Evolutionary conservation across 2,329 filamentous ascomycete genomes (phyloP).

Genomic region (Colletotrichum sp.): DNA sequence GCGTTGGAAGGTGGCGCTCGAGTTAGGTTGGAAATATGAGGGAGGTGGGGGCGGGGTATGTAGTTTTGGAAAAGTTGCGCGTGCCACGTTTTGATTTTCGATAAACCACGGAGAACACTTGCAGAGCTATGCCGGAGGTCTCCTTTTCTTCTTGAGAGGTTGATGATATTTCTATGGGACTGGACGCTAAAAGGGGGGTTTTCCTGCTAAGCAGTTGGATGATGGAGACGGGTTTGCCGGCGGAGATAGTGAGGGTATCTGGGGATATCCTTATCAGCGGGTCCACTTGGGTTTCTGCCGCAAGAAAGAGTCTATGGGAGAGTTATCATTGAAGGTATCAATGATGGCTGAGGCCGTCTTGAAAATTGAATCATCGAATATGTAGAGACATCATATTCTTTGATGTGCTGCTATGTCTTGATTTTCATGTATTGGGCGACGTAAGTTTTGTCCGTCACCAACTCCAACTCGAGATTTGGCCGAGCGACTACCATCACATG

Average conservation of each 20-base stretch:
- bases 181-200: not conserved
- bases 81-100: not conserved
- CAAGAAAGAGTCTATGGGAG: not conserved
- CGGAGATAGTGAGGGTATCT: not conserved
- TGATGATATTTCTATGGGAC: not conserved
- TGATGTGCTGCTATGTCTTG: not conserved
- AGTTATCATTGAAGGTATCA: not conserved
- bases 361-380: not conserved
- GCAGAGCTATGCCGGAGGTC: not conserved
- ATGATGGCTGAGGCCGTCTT: not conserved
- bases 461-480: not conserved
- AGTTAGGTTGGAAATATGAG: not conserved
- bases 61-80: not conserved
- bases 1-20: not conserved
- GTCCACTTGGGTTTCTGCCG: not conserved
- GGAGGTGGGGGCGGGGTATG: not conserved
- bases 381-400: not conserved
- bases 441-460: not conserved
- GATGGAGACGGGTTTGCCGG: not conserved
- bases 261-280: not conserved
- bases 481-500: not conserved
- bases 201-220: not conserved
- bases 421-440: not conserved
- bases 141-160: not conserved
- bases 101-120: not conserved